A percentile compares a stretch with the other conserved stretches of the same genome.
Evolutionary conservation across 345 rosid genomes (phyloP).

Genomic region (Camelina neglecta): DNA sequence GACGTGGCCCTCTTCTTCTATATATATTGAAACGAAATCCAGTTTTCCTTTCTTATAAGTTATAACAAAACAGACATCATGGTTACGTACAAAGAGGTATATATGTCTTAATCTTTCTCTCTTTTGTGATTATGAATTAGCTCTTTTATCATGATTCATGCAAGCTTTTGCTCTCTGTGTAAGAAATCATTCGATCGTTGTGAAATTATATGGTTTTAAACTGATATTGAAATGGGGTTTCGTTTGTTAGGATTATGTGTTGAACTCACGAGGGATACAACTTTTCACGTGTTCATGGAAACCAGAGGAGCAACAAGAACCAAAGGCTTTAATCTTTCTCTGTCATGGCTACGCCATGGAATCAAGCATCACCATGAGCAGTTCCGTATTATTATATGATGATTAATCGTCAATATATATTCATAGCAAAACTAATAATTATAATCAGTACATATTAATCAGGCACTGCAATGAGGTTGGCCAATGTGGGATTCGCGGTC

Average conservation of each 20-base stretch:
- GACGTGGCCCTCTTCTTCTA: constrained; percentile 4
- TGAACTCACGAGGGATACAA: constrained; percentile 63
- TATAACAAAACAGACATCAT: constrained; percentile 22
- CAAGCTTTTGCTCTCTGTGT: not conserved
- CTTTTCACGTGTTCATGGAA: constrained; percentile 84
- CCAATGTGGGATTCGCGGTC: constrained; percentile 63
- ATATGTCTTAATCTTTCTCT: constrained; percentile 1
- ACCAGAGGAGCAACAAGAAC: constrained; percentile 54
- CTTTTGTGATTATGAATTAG: not conserved
- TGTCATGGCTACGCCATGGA: constrained; percentile 97
- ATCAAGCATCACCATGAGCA: constrained; percentile 85
- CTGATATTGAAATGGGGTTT: not conserved
- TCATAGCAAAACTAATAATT: not conserved
- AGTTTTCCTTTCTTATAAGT: not conserved
- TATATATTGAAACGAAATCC: constrained; percentile 19
- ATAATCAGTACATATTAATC: not conserved
- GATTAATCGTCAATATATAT: not conserved
- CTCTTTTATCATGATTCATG: not conserved
- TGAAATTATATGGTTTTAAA: not conserved
- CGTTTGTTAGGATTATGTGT: constrained; percentile 52
- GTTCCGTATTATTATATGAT: constrained; percentile 44
- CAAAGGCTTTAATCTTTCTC: constrained; percentile 72
- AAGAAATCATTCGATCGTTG: not conserved
- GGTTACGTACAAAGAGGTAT: constrained; percentile 35
- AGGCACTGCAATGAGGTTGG: constrained; percentile 76